Evolutionary conservation across 495 filamentous ascomycete species (phyloP).

Genomic region (Penicillium flavigenum): DNA sequence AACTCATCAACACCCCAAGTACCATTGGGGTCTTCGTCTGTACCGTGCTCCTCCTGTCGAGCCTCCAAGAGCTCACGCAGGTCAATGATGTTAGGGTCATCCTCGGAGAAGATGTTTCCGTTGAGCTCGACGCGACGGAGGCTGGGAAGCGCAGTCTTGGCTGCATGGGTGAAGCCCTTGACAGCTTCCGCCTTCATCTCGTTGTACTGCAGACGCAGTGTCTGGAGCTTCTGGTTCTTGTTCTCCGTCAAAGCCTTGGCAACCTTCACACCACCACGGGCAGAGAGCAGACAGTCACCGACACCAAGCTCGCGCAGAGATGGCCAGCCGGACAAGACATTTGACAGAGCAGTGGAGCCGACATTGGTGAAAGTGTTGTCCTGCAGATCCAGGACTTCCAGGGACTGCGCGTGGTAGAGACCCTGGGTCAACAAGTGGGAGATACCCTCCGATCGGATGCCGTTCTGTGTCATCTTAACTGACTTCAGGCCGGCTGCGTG

Average conservation of each 20-base stretch:
- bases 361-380: constrained; percentile 92
- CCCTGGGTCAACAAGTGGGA: constrained; percentile 72
- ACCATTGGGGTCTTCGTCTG: constrained; percentile 52
- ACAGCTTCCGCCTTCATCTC: constrained; percentile 78
- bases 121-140: constrained; percentile 87
- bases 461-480: constrained; percentile 98
- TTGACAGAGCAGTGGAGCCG: constrained; percentile 75
- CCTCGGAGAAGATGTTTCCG: constrained; percentile 90
- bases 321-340: constrained; percentile 70
- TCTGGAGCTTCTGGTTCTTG: constrained; percentile 72
- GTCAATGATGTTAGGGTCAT: constrained; percentile 62
- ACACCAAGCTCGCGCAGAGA: constrained; percentile 80
- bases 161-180: constrained; percentile 63
- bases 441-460: constrained; percentile 92
- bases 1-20: constrained; percentile 84
- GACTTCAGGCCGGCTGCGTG: constrained; percentile 72
- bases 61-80: constrained; percentile 52
- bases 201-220: constrained; percentile 87
- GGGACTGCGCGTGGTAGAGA: constrained; percentile 59
- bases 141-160: constrained; percentile 61
- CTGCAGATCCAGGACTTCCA: constrained; percentile 83
- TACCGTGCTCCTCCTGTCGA: constrained; percentile 58
- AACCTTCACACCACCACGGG: constrained; percentile 74
- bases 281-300: constrained; percentile 79
- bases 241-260: constrained; percentile 70